A percentile compares a stretch with the other conserved stretches of the same genome.
Conservation (phyloP, 225 moss, liverwort and hornwort genomes). For the Marchantia polymorpha region DNA sequence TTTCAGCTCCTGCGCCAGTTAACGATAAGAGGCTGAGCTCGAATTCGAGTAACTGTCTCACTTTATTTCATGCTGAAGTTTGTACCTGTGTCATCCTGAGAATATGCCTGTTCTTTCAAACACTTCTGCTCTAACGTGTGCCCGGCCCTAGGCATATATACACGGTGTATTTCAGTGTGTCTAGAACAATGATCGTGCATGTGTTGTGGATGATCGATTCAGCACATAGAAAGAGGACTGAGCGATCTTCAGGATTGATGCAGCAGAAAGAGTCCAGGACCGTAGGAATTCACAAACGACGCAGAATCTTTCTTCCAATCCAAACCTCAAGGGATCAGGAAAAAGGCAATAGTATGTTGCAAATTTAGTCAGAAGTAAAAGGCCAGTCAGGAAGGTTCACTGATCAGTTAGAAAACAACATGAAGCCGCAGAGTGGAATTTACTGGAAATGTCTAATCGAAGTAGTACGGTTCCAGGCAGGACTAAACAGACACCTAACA, state of each 20-base stretch:
- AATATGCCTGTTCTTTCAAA: neutral
- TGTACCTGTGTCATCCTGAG: neutral
- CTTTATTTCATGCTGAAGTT: neutral
- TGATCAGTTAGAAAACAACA: neutral
- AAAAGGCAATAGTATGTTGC: neutral
- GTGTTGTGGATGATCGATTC: neutral
- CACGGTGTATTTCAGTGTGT: neutral
- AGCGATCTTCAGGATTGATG: neutral
- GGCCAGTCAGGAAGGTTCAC: neutral
- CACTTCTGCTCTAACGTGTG: neutral
- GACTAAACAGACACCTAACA: neutral
- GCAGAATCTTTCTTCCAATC: neutral
- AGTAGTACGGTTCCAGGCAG: neutral
- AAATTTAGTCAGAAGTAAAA: neutral
- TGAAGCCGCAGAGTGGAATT: neutral
- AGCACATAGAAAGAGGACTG: neutral
- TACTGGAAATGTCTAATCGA: neutral
- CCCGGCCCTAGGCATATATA: neutral
- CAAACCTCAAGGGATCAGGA: neutral
- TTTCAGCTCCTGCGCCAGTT: neutral
- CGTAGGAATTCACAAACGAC: neutral
- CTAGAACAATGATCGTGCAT: neutral
- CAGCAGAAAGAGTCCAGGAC: neutral
- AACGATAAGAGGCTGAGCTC: neutral
- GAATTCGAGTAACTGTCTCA: neutral